These are phyloP conservation scores for Paspalum vaginatum DNA, from an alignment of 176 grass and related monocot genomes.

Conservation along the genomic window DNA sequence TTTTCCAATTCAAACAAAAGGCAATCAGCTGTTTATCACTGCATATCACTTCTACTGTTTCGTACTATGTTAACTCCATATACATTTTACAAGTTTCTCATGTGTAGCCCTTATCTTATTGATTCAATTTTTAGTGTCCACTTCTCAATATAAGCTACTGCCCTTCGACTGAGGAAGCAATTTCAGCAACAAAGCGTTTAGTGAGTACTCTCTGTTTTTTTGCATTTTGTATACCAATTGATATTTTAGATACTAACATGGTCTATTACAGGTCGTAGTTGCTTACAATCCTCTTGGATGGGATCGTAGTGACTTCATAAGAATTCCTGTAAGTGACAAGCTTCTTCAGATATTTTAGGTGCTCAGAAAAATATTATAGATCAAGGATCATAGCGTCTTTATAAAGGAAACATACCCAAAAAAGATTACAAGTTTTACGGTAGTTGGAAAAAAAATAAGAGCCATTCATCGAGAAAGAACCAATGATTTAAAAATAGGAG, in stretches of 20 bases:
- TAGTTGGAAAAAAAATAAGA: no score
- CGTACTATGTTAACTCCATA: background rate
- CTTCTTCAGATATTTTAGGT: slow-evolving; percentile 1
- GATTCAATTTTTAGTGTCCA: slow-evolving; percentile 60
- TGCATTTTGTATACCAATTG: slow-evolving; percentile 14
- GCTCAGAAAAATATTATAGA: background rate
- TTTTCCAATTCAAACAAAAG: background rate
- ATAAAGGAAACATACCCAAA: background rate
- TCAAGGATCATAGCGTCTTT: background rate
- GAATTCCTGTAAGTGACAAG: slow-evolving; percentile 62
- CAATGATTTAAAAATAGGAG: no score
- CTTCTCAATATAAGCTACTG: slow-evolving; percentile 99
- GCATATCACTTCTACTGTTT: background rate
- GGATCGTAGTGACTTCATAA: slow-evolving; percentile 67
- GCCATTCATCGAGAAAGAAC: no score
- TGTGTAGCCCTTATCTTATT: background rate
- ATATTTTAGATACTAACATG: slow-evolving; percentile 12
- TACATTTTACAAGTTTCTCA: background rate
- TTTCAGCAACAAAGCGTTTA: slow-evolving; percentile 60
- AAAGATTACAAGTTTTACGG: no score
- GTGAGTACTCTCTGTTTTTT: slow-evolving; percentile 53
- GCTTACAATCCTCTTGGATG: slow-evolving; percentile 87
- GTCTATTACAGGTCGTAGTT: slow-evolving; percentile 60
- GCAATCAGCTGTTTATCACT: background rate
- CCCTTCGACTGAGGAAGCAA: slow-evolving; percentile 75